These are phyloP conservation scores for Petunia axillaris DNA, from an alignment of 257 asterid genomes.

Conservation along the genomic window DNA sequence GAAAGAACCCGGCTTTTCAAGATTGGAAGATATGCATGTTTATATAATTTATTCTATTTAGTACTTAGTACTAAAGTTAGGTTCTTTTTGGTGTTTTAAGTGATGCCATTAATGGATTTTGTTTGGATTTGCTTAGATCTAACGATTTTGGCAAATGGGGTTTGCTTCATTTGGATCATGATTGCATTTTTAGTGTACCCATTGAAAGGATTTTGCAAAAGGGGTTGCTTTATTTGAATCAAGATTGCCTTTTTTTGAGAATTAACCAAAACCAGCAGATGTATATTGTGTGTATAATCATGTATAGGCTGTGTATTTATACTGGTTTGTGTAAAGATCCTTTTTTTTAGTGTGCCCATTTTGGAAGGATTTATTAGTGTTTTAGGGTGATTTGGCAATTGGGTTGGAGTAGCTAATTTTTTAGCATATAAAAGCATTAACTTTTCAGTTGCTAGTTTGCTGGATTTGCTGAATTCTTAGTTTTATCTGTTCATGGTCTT, in stretches of 20 bases:
- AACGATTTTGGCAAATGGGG: conserved; percentile 31
- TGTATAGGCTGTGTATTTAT: too few species aligned
- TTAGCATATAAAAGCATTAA: background rate
- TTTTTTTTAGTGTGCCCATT: background rate
- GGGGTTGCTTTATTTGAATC: background rate
- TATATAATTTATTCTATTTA: too few species aligned
- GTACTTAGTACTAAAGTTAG: background rate
- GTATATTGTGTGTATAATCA: too few species aligned
- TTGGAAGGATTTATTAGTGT: background rate
- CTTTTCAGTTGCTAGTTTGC: background rate
- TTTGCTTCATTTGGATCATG: conserved; percentile 35
- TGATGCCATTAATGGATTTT: conserved; percentile 1
- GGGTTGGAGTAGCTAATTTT: background rate
- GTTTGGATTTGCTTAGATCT: conserved; percentile 52
- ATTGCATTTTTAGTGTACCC: background rate
- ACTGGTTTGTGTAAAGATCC: too few species aligned
- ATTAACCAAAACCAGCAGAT: background rate
- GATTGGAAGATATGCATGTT: background rate
- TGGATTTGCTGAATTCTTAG: conserved; percentile 1
- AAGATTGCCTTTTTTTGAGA: background rate
- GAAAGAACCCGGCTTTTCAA: too few species aligned
- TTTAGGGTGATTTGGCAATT: background rate
- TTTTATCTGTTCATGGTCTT: background rate
- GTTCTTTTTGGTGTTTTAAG: background rate
- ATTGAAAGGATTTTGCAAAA: background rate